phyloP scores from a whole-genome alignment of 2,329 filamentous ascomycete species.

The Trichoderma semiorbis region DNA sequence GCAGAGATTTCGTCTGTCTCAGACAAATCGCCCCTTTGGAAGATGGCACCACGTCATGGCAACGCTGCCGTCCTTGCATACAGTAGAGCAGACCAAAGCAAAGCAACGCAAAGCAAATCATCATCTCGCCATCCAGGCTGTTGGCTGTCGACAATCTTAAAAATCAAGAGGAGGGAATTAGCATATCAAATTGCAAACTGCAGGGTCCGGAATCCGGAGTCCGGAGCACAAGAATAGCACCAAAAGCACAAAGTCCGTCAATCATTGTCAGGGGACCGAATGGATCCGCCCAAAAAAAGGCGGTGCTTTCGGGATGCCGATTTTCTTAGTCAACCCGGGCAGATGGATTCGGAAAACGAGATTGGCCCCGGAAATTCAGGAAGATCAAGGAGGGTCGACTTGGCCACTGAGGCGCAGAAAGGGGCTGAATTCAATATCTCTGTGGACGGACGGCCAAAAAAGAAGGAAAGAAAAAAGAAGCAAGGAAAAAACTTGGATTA shows the following conservation, averaged over 20 bases:
- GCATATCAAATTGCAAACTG: neutral
- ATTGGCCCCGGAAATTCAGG: slow-evolving; percentile 11
- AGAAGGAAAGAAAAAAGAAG: neutral
- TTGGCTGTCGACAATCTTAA: neutral
- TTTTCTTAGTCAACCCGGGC: neutral
- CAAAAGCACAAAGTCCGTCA: neutral
- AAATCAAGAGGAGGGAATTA: neutral
- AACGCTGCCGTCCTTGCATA: neutral
- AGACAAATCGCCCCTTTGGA: neutral
- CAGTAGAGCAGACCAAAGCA: neutral
- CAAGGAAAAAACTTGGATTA: neutral
- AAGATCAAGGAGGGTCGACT: slow-evolving; percentile 6
- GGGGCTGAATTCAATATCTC: slow-evolving; percentile 5
- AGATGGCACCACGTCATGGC: neutral
- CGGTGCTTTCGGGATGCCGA: slow-evolving; percentile 1
- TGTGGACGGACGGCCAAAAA: neutral
- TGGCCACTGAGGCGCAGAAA: neutral
- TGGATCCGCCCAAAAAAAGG: slow-evolving; percentile 1
- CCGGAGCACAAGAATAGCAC: neutral
- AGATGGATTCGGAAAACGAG: neutral
- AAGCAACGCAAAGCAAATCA: neutral
- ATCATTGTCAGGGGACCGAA: slow-evolving; percentile 2
- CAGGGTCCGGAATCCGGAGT: neutral
- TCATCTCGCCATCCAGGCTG: neutral
- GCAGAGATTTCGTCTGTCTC: neutral